Evolutionary conservation across 83 land plant genomes (phyloP).

Genomic region (Picea engelmannii): DNA sequence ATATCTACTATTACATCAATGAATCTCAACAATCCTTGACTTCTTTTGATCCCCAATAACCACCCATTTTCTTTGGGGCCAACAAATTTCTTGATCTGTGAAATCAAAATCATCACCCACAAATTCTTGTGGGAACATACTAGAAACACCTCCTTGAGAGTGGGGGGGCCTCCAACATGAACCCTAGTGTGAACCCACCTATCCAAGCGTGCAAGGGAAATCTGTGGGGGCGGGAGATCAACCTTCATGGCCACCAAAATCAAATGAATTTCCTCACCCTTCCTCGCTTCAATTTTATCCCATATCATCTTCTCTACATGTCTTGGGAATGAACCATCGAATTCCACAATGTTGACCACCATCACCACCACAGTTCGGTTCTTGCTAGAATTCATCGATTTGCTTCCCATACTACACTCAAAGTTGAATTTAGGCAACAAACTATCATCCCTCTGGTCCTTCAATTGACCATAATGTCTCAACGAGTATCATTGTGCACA

Average conservation of each 20-base stretch:
- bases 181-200: conserved; percentile 72
- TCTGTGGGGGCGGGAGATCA: conserved; percentile 72
- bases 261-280: conserved; percentile 40
- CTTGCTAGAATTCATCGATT: conserved; percentile 45
- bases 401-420: conserved; percentile 66
- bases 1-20: no score
- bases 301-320: conserved; percentile 55
- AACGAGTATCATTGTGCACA: conserved; percentile 90
- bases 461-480: conserved; percentile 80
- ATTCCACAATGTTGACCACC: conserved; percentile 84
- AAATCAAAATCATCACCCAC: conserved; percentile 70
- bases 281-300: conserved; percentile 69
- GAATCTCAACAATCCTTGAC: no score
- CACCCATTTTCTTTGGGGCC: conserved; percentile 86
- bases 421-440: conserved; percentile 91
- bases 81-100: conserved; percentile 54
- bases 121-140: conserved; percentile 76
- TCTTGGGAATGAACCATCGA: conserved; percentile 93
- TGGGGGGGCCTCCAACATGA: conserved; percentile 59
- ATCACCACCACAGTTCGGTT: conserved; percentile 62
- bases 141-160: conserved; percentile 64
- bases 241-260: conserved; percentile 74
- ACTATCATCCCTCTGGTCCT: conserved; percentile 72
- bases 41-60: conserved; percentile 86
- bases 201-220: conserved; percentile 62